These are phyloP conservation scores for Lactuca saligna DNA, from an alignment of 129 eudicot genomes.

Conservation along the genomic window DNA sequence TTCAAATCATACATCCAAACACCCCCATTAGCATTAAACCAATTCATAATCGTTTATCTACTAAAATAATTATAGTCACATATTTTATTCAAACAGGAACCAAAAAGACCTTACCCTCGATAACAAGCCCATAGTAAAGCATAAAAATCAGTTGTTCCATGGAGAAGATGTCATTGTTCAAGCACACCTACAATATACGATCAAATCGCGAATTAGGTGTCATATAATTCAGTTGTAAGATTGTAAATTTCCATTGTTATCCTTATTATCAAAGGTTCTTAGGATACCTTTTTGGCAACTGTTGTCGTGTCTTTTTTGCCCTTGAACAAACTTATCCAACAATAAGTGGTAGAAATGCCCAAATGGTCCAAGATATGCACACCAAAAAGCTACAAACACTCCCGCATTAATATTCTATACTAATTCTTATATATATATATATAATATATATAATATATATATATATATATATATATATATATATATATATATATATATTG, in stretches of 20 bases:
- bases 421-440: too few species aligned
- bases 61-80: neutral
- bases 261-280: neutral
- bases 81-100: neutral
- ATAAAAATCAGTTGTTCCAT: too few species aligned
- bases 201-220: slow-evolving; percentile 3
- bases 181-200: too few species aligned
- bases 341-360: slow-evolving; percentile 79
- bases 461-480: too few species aligned
- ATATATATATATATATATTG: too few species aligned
- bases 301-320: slow-evolving; percentile 83
- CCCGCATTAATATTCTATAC: slow-evolving; percentile 15
- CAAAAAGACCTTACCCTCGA: too few species aligned
- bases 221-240: neutral
- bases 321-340: slow-evolving; percentile 82
- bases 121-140: too few species aligned
- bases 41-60: too few species aligned
- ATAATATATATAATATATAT: too few species aligned
- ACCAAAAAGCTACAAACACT: slow-evolving; percentile 77
- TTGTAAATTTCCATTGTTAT: slow-evolving; percentile 6
- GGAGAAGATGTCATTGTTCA: too few species aligned
- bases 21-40: slow-evolving; percentile 1
- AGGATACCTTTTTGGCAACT: slow-evolving; percentile 81
- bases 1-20: neutral
- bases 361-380: slow-evolving; percentile 90